Base-by-base conservation (phyloP, 2,329 filamentous ascomycete genomes). In the Pseudogymnoascus sp. region DNA sequence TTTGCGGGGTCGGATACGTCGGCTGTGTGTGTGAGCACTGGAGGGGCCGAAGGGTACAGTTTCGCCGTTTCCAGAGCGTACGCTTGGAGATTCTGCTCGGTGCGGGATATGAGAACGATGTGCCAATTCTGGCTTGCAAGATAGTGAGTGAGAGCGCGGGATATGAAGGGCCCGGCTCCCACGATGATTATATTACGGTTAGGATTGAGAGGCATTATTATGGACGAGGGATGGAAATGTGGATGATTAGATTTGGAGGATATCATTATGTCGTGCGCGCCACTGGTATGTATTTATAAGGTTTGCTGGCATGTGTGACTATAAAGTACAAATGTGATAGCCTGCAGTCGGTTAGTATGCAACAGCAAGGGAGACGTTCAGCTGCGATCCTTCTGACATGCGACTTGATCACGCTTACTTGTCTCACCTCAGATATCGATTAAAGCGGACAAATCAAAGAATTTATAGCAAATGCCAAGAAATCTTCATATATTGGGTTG, bases 61-160 rank as follows among this genome's bases (percentile, higher is more conserved):
- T 30, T 11, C 6, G 14, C 80, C 69, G 99, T 87, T 67, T 96
- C 89, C 35, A 82, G 75, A 43, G 90, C 85, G 57, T 99, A 82
- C 1, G 84, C 75, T 61, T 90, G 84, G 66, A 99, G 87, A 77
- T 99, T 99, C 38, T 90, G 90, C 67, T 89, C 82, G 14, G 95
- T 97, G 69, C 95, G 92, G 50, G 94, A 97, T 63, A 99, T 87
- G 67, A 99, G 90, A 64, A 99, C 79, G 68, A 97, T 50, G 43
- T n/a, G 22, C 43, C 43, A 50, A 14, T 50, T 50, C 30, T 50
- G 22, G 7, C 43, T 50, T 50, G 43, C 43, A 8, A 50, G 43
- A 9, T 50, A 50, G 14, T 50, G 43, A 4, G 3, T 30, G 22
- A 50, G 43, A 30, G 43, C 28, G 4, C 22, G 22, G n/a, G 43